phyloP scores from a whole-genome alignment of 2,329 filamentous ascomycete species.

The Phialophora chinensis region DNA sequence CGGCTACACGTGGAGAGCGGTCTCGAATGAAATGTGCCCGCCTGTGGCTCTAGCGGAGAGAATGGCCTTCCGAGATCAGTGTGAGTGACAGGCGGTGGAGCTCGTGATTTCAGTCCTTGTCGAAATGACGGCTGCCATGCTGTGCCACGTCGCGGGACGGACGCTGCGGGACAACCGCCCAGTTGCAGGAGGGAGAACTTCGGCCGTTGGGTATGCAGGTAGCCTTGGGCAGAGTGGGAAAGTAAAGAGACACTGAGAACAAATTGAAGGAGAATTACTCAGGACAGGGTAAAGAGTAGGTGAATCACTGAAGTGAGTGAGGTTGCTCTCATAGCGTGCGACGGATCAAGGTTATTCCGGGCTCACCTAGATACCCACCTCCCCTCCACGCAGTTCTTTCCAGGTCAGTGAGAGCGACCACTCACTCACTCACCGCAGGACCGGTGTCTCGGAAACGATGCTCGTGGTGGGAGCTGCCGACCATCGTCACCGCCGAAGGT shows the following conservation, averaged over 20 bases:
- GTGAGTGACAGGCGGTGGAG: conserved; percentile 33
- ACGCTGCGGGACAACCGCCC: conserved; percentile 1
- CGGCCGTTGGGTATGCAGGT: background rate
- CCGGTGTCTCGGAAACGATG: background rate
- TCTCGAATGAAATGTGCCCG: conserved; percentile 13
- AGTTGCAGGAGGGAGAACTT: conserved; percentile 10
- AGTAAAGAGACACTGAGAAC: background rate
- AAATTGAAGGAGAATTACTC: background rate
- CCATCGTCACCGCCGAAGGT: background rate
- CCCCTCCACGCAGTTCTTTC: background rate
- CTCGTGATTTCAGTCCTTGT: conserved; percentile 23
- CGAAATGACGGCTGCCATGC: conserved; percentile 30
- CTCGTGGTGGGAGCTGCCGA: background rate
- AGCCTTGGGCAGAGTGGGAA: background rate
- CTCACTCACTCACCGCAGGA: background rate
- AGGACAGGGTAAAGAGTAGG: background rate
- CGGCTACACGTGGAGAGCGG: background rate
- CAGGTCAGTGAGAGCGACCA: background rate
- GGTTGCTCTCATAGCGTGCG: background rate
- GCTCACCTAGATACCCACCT: background rate
- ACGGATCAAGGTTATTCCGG: conserved; percentile 7
- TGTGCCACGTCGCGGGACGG: conserved; percentile 15
- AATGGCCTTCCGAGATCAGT: background rate
- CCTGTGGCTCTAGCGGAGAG: background rate
- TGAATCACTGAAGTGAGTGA: conserved; percentile 5